These are phyloP conservation scores for Crithidia sp. DNA, from an alignment of 208 protist species.

Conservation along the genomic window DNA sequence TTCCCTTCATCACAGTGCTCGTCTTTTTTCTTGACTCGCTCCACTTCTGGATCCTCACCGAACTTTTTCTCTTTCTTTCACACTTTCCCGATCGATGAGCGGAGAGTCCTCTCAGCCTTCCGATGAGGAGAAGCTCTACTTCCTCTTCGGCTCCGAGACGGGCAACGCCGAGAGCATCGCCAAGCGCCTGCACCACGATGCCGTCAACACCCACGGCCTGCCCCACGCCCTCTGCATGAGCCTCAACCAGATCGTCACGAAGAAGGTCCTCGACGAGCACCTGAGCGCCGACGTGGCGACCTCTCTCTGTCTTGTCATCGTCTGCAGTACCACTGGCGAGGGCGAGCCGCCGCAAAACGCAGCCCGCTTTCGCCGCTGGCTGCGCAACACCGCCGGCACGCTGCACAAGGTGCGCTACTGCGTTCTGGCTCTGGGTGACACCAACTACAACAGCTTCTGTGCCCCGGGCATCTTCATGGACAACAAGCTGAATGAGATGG, in stretches of 20 bases:
- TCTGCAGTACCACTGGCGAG: slow-evolving; percentile 81
- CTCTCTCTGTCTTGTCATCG: slow-evolving; percentile 58
- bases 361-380: slow-evolving; percentile 56
- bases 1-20: too few species aligned
- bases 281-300: slow-evolving; percentile 14
- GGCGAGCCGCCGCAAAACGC: slow-evolving; percentile 82
- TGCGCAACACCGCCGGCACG: slow-evolving; percentile 49
- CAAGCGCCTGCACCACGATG: slow-evolving; percentile 53
- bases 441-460: slow-evolving; percentile 85
- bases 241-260: slow-evolving; percentile 41
- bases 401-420: slow-evolving; percentile 50
- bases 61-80: too few species aligned
- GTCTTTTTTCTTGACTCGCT: too few species aligned
- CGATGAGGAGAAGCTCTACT: slow-evolving; percentile 31
- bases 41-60: too few species aligned
- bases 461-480: slow-evolving; percentile 65
- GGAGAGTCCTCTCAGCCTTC: slow-evolving; percentile 3
- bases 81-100: slow-evolving; percentile 5
- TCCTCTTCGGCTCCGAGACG: slow-evolving; percentile 72
- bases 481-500: slow-evolving; percentile 51
- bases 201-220: slow-evolving; percentile 31
- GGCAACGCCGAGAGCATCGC: slow-evolving; percentile 75
- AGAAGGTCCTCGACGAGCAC: slow-evolving; percentile 48
- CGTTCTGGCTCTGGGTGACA: slow-evolving; percentile 78
- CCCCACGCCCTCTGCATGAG: slow-evolving; percentile 38